Conservation (phyloP, 2,329 filamentous ascomycete genomes). For the Botrytis aclada region DNA sequence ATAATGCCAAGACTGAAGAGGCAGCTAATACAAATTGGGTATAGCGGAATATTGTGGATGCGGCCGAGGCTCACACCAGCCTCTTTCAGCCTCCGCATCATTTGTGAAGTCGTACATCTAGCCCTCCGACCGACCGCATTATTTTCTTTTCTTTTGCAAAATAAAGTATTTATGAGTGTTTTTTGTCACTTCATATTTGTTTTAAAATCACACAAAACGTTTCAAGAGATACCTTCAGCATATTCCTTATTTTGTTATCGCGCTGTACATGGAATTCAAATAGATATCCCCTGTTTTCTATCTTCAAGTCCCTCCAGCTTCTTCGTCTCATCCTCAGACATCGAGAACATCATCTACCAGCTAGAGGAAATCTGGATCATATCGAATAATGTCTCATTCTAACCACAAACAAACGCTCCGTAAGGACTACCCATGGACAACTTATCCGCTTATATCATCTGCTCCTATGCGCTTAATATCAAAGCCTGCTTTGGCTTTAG, state of each 20-base stretch:
- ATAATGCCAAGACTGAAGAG: neutral
- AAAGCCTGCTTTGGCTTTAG: slow-evolving; percentile 53
- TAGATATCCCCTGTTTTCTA: slow-evolving; percentile 3
- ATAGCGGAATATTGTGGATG: neutral
- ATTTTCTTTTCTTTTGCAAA: neutral
- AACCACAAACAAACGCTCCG: slow-evolving; percentile 17
- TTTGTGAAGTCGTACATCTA: slow-evolving; percentile 1
- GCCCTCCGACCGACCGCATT: neutral
- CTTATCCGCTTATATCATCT: slow-evolving; percentile 47
- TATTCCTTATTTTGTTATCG: neutral
- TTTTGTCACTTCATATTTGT: neutral
- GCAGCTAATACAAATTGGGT: neutral
- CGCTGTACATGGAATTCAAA: neutral
- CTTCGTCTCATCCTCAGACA: neutral
- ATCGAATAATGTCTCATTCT: slow-evolving; percentile 11
- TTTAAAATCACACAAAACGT: no score
- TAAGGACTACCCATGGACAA: slow-evolving; percentile 22
- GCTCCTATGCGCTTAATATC: slow-evolving; percentile 69
- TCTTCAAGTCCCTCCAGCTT: slow-evolving; percentile 2
- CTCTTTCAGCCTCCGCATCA: slow-evolving; percentile 1
- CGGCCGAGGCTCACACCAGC: slow-evolving; percentile 9
- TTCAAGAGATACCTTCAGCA: neutral
- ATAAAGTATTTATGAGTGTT: neutral
- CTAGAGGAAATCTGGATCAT: neutral
- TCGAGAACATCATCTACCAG: neutral